Percentiles rank a stretch among this genome's conserved stretches.
Conservation (phyloP, 805 yeast genomes). For the Myxozyma nipponensis region DNA sequence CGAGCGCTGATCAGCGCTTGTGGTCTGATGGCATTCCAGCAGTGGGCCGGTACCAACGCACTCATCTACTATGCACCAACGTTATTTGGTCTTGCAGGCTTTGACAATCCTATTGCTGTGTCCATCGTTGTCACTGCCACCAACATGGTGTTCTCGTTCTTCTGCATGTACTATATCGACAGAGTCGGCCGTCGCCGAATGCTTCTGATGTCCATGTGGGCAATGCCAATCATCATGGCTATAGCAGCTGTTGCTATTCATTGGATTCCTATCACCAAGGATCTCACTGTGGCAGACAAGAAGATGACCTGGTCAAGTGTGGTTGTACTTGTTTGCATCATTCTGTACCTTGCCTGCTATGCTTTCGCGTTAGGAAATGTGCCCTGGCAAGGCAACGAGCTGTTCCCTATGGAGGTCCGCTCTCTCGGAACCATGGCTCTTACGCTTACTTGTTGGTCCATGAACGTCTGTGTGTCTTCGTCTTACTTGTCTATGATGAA, state of each 20-base stretch:
- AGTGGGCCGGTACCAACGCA: constrained; percentile 43
- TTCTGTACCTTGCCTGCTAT: constrained; percentile 78
- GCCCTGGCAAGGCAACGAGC: constrained; percentile 95
- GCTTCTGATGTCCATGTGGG: constrained; percentile 70
- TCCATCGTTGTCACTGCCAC: constrained; percentile 90
- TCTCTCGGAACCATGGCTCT: constrained; percentile 86
- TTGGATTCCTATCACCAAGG: constrained; percentile 55
- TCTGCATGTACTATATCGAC: constrained; percentile 84
- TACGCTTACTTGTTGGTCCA: constrained; percentile 91
- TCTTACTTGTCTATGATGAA: constrained; percentile 91
- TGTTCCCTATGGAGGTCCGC: constrained; percentile 88
- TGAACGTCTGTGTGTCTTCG: constrained; percentile 82
- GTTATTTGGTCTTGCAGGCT: constrained; percentile 73
- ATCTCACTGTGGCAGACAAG: constrained; percentile 49
- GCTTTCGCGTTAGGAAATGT: constrained; percentile 94
- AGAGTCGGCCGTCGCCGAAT: constrained; percentile 81
- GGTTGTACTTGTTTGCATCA: constrained; percentile 78
- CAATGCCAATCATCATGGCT: constrained; percentile 70
- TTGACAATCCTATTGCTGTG: constrained; percentile 81
- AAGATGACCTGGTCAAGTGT: constrained; percentile 59
- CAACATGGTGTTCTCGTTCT: constrained; percentile 77
- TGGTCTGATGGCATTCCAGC: constrained; percentile 30
- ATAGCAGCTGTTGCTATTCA: constrained; percentile 89
- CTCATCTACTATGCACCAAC: constrained; percentile 47
- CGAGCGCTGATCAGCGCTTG: no score